Percentiles rank a stretch among this genome's conserved stretches.
Evolutionary conservation across 2,329 filamentous ascomycete genomes (phyloP).

Genomic region (Colletotrichum karsti): DNA sequence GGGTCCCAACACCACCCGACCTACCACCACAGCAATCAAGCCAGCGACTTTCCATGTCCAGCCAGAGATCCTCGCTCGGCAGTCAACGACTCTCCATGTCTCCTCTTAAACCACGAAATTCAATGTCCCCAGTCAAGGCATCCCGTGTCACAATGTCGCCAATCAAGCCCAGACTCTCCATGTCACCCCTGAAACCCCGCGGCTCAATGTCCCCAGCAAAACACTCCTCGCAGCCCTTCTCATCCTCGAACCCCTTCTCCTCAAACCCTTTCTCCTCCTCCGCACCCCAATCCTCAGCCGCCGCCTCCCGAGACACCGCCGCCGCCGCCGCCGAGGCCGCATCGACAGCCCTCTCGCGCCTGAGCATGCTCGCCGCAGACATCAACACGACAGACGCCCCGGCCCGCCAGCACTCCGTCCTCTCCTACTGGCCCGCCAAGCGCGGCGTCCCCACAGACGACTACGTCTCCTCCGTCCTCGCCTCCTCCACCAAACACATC

Average conservation of each 20-base stretch:
- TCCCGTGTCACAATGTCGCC: constrained; percentile 13
- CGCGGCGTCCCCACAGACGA: constrained; percentile 42
- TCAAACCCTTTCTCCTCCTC: constrained; percentile 11
- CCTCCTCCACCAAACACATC: constrained; percentile 44
- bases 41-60: constrained; percentile 5
- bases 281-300: not conserved
- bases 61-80: not conserved
- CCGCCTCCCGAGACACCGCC: not conserved
- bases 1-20: constrained; percentile 16
- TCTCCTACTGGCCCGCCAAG: constrained; percentile 49
- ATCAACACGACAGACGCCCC: not conserved
- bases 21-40: not conserved
- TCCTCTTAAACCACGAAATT: not conserved
- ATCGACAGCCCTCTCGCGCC: constrained; percentile 24
- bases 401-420: constrained; percentile 33
- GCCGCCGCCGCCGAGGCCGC: not conserved
- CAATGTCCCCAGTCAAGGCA: constrained; percentile 2
- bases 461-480: constrained; percentile 49
- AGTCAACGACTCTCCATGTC: constrained; percentile 10
- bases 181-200: constrained; percentile 15
- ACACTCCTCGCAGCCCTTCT: not conserved
- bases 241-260: not conserved
- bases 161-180: constrained; percentile 9
- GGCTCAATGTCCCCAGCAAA: not conserved
- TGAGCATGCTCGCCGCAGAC: constrained; percentile 26